Evolutionary conservation across 768 basidiomycete genomes (phyloP).

Genomic region (Tricholoma hemisulphureum): DNA sequence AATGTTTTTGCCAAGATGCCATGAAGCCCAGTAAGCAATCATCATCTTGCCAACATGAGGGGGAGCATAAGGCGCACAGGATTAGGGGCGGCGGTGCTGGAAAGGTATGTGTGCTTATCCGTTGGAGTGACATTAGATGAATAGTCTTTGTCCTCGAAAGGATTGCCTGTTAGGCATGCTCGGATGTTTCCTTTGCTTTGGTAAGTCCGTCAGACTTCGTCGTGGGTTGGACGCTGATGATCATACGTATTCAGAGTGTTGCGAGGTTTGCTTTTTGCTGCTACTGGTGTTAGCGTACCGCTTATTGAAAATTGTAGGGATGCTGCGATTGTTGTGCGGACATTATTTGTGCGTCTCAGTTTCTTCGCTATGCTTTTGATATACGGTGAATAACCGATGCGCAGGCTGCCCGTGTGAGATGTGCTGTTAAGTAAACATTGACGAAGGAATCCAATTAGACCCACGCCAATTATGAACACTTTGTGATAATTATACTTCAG

Average conservation of each 20-base stretch:
- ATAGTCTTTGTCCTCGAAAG: constrained; percentile 29
- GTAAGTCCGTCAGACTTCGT: constrained; percentile 34
- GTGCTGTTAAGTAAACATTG: constrained; percentile 48
- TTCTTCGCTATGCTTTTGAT: background rate
- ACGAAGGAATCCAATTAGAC: too few relatives aligned
- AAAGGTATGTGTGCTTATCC: constrained; percentile 41
- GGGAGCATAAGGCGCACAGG: constrained; percentile 46
- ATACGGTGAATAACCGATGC: background rate
- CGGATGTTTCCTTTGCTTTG: constrained; percentile 73
- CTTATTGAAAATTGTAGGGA: constrained; percentile 36
- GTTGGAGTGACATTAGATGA: constrained; percentile 4
- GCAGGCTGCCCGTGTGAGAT: constrained; percentile 80
- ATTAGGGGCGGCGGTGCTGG: constrained; percentile 71
- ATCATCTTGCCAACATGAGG: background rate
- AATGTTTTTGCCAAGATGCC: background rate
- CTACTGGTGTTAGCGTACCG: background rate
- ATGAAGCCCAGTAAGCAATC: background rate
- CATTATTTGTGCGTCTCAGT: constrained; percentile 58
- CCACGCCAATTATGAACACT: too few relatives aligned
- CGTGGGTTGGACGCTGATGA: background rate
- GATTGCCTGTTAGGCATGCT: constrained; percentile 64
- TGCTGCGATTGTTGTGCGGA: constrained; percentile 72
- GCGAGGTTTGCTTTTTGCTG: constrained; percentile 50
- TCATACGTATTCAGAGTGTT: constrained; percentile 48
- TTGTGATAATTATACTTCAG: too few relatives aligned